Evolutionary conservation across 2,329 filamentous ascomycete genomes (phyloP), one percentile per base, ranked within the genome.

Genomic region (Fusarium guadeloupense): DNA sequence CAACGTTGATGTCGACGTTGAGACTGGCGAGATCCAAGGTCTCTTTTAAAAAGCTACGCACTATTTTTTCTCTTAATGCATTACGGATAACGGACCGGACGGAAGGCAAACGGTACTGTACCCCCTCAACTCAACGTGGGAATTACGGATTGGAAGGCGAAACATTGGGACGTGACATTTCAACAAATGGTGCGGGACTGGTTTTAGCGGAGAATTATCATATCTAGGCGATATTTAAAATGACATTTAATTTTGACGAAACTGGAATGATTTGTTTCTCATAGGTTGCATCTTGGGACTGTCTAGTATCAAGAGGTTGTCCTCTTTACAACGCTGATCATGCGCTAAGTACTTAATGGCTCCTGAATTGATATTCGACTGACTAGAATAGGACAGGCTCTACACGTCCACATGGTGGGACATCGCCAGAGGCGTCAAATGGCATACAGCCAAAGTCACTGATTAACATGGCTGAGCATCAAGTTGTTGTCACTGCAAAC

Each of bases 1-100:
- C 60, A 97, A 97, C 71, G 93, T 97, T 39, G 94, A 97, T 67
- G 89, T 90, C 31, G 89, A 94, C 69, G 78, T 82, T 6, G 89
- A 93, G 80, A 93, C 89, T n/a, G 91, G 91, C 49, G 90, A 94
- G 78, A 92, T 94, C 64, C 87, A 92, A 54, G 91, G 95, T 6
- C 84, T 99, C 52, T 99, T 98, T 77, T 99, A 92, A 65, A 48
- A 31, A 33, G 13, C 16, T 16, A 28, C 19, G 25, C 53, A 33
- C 17, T 25, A 21, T n/a, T 31, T 45, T 35, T n/a, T n/a, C n/a
- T n/a, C n/a, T n/a, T 31, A 31, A 33, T 34, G 26, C 30, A 31
- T 40, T 53, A 48, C 45, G 20, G 33, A 54, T 46, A 46, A 47
- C 13, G 52, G 20, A 30, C 38, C 39, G 33, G 17, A 47, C 39